These are phyloP conservation scores for Pichia kluyveri DNA, from an alignment of 805 yeast species.

Conservation along the genomic window DNA sequence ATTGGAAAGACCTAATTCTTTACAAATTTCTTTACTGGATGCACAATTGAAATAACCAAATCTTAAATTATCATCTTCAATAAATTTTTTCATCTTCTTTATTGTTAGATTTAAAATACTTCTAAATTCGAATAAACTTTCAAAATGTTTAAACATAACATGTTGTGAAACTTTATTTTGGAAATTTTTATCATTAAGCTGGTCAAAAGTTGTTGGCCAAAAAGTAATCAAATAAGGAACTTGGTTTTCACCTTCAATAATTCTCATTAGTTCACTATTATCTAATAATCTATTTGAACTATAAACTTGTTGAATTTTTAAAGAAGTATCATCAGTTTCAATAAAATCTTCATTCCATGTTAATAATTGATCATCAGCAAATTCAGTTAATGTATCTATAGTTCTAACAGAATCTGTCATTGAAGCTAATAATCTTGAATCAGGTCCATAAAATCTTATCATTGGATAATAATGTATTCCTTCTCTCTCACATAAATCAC, in stretches of 20 bases:
- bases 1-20: slow-evolving; percentile 35
- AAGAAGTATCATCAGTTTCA: slow-evolving; percentile 33
- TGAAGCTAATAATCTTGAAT: slow-evolving; percentile 30
- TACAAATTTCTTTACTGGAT: slow-evolving; percentile 41
- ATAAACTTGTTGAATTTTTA: not conserved
- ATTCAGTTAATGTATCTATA: slow-evolving; percentile 40
- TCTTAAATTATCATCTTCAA: slow-evolving; percentile 10
- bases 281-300: not conserved
- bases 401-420: slow-evolving; percentile 37
- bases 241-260: slow-evolving; percentile 41
- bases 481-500: slow-evolving; percentile 74
- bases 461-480: slow-evolving; percentile 60
- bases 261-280: slow-evolving; percentile 34
- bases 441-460: slow-evolving; percentile 59
- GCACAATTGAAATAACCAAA: slow-evolving; percentile 53
- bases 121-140: slow-evolving; percentile 41
- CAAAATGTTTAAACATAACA: slow-evolving; percentile 33
- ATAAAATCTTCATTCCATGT: slow-evolving; percentile 35
- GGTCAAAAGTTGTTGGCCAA: slow-evolving; percentile 49
- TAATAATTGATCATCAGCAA: slow-evolving; percentile 41
- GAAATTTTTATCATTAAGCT: slow-evolving; percentile 27
- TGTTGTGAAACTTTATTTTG: slow-evolving; percentile 27
- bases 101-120: slow-evolving; percentile 51
- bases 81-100: slow-evolving; percentile 29
- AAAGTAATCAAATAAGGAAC: slow-evolving; percentile 53